Evolutionary conservation across 306 rosid species (phyloP), one percentile per base, ranked within the genome.

Genomic region (Cicer pinnatifidum): DNA sequence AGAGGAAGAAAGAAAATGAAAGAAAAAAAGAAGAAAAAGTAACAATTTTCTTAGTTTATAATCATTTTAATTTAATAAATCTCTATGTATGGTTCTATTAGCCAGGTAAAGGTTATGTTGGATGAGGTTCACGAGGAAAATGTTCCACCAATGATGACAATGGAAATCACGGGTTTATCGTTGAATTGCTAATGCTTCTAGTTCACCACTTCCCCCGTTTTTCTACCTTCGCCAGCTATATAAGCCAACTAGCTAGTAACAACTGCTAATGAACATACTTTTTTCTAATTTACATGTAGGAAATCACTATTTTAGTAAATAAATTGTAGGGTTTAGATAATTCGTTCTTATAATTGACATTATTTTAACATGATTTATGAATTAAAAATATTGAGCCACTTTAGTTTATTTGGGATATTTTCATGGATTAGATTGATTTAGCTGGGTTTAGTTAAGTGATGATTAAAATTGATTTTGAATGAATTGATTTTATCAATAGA

Each of bases 21-120:
- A 68, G 56, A 61, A 39, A 40, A 52, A 39, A 15, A 35, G 28
- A 60, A 47, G 17, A 63, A 67, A 67, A 74, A 74, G 83, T 76
- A 77, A 67, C 51, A 66, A 17, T 75, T 70, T 65, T 52, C 73
- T 19, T 79, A 72, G 73, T 73, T 77, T 75, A 75, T 15, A 35
- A 40, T 43, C 72, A 60, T n/a, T 76, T 69, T 48, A 65, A 68
- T 41, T n/a, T 5, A 72, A 65, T 57, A 46, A 64, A 58, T 67
- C 37, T 33, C 65, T 71, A 12, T 71, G 84, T 71, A 67, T 65
- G 82, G 64, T 65, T 54, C 63, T 74, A 40, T 64, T 38, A 47
- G 60, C 13, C 60, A 50, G 73, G 52, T 43, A 6, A 63, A 81
- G 38, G 44, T 58, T 57, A 12, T 43, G 47, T 75, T 75, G 65